Conservation (phyloP, 2,329 filamentous ascomycete genomes). For the Fusarium fujikuroi region DNA sequence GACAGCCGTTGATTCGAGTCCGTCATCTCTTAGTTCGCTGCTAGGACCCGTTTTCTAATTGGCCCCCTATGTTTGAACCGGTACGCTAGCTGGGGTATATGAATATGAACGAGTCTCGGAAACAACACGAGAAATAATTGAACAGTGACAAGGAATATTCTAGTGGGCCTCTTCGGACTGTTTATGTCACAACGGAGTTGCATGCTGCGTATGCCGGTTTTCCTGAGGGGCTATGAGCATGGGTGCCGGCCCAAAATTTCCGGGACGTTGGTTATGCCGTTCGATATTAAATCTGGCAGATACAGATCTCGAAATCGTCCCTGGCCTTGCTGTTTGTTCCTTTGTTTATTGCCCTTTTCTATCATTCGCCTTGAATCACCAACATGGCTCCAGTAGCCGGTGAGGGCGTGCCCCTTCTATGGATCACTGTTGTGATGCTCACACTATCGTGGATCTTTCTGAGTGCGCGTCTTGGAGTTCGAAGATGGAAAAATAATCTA, state of each 20-base stretch:
- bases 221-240: background rate
- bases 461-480: slow-evolving; percentile 8
- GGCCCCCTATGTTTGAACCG: background rate
- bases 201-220: background rate
- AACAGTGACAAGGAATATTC: accelerated
- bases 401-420: slow-evolving; percentile 31
- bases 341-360: background rate
- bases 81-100: background rate
- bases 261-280: background rate
- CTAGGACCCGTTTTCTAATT: background rate
- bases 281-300: background rate
- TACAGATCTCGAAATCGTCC: background rate
- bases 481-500: slow-evolving; percentile 29
- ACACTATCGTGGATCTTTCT: slow-evolving; percentile 24
- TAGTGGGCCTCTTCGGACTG: background rate
- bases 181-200: background rate
- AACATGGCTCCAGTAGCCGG: slow-evolving; percentile 21
- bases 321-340: background rate
- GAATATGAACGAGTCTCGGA: background rate
- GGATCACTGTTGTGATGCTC: slow-evolving; percentile 30
- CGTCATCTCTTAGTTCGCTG: background rate
- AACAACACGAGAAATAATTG: background rate
- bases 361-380: background rate
- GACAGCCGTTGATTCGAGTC: background rate
- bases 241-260: background rate